Base-by-base conservation (phyloP, 1,284 basidiomycete species). In the Cerrena zonata region DNA sequence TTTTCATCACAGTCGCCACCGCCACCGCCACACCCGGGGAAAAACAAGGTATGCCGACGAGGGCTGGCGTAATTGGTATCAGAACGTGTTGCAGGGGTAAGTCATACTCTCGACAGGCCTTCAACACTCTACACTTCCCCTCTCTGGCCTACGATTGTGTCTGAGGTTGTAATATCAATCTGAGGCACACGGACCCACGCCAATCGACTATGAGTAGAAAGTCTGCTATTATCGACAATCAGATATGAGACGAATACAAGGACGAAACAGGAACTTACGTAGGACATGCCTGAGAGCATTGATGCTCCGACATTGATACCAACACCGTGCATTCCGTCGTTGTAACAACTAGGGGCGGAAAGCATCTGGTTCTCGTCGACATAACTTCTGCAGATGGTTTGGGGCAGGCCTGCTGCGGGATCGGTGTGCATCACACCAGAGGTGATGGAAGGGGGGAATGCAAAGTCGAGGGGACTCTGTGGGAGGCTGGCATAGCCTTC, bases 401-500 rank as follows among this genome's bases (percentile, higher is more conserved):
- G 42, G 5, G 42, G 22, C 22, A 44, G 42, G 25, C 4, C 42
- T 10, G 19, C 10, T 23, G 24, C 30, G 12, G 22, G 26, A 21
- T 49, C 47, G 39, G 13, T 24, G 19, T 21, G n/a, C 38, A 41
- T 19, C 45, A 11, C 21, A 36, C 50, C 50, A 18, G 50, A 13
- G 34, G 34, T 38, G 54, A 18, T 46, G 48, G 47, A 24, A n/a
- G 45, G 24, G 25, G 51, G 43, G 52, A 58, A 58, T 15, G 57
- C 52, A 38, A 63, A 55, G 49, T 65, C 63, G 49, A 66, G 61
- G 48, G 64, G 64, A 46, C 61, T 63, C 37, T 60, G 63, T 15
- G 64, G 64, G 24, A 65, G 57, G 53, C 61, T 63, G 40, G 58
- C 53, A 57, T 65, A 65, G 21, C 61, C 63, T 26, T 66, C 64